Percentiles rank a stretch among this genome's conserved stretches.
Evolutionary conservation across 495 filamentous ascomycete species (phyloP).

Genomic region (Lasiosphaeria hispida): DNA sequence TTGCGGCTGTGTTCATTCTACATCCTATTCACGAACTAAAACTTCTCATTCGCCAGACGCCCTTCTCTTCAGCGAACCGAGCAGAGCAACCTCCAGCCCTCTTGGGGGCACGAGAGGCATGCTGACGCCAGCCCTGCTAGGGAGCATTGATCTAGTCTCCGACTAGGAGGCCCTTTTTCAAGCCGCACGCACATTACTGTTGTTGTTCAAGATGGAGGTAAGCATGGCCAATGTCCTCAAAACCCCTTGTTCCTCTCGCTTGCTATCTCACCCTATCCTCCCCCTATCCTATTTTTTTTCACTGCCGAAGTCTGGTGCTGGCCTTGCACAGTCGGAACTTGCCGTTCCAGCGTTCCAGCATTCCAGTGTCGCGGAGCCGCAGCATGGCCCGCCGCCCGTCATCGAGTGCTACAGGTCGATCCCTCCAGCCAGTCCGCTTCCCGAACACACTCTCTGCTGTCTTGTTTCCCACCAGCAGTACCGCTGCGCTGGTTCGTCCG

Average conservation of each 20-base stretch:
- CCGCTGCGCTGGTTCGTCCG: conserved; percentile 4
- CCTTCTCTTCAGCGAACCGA: background rate
- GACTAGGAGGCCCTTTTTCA: background rate
- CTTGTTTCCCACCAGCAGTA: no score
- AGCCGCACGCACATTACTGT: background rate
- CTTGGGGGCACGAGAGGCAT: background rate
- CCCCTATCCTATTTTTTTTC: background rate
- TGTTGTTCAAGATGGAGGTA: conserved; percentile 17
- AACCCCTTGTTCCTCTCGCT: background rate
- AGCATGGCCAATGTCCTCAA: background rate
- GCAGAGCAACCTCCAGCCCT: background rate
- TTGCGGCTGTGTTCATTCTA: background rate
- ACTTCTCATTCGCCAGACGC: conserved; percentile 1
- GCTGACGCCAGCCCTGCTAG: background rate
- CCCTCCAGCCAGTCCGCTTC: conserved; percentile 1
- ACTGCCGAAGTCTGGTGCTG: no score
- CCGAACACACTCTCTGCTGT: background rate
- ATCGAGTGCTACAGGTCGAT: conserved; percentile 8
- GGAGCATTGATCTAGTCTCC: no score
- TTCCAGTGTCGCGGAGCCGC: conserved; percentile 7
- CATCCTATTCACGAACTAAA: background rate
- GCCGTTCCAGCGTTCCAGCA: background rate
- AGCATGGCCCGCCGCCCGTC: conserved; percentile 8
- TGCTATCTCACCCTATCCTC: background rate
- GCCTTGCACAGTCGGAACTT: no score